A percentile compares a stretch with the other conserved stretches of the same genome.
Conservation (phyloP, 208 protist genomes). For the Acanthamoeba castellanii region DNA sequence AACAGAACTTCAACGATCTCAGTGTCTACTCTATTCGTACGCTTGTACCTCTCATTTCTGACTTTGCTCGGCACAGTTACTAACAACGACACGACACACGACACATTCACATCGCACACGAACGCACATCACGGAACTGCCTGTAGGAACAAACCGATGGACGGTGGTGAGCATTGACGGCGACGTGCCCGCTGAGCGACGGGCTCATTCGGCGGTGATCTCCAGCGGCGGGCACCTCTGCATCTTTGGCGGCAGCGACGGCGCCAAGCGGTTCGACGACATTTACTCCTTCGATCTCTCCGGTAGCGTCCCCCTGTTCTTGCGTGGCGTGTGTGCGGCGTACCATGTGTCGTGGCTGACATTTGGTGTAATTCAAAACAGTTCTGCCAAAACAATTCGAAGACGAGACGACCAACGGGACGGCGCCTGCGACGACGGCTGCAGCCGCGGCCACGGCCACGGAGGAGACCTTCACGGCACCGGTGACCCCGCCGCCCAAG, state of each 20-base stretch:
- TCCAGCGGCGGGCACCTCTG: background rate
- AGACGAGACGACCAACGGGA: background rate
- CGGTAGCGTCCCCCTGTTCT: background rate
- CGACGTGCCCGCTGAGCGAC: background rate
- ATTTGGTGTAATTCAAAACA: too few relatives aligned
- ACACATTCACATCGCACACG: background rate
- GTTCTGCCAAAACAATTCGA: background rate
- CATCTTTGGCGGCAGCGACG: slow-evolving; percentile 35
- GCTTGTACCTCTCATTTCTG: background rate
- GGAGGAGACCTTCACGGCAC: background rate
- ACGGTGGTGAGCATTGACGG: slow-evolving; percentile 18
- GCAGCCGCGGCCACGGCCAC: background rate
- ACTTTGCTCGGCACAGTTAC: background rate
- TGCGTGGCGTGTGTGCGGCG: background rate
- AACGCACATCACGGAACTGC: too few relatives aligned
- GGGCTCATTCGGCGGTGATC: background rate
- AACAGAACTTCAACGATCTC: slow-evolving; percentile 47
- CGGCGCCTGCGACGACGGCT: background rate
- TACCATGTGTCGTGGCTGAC: background rate
- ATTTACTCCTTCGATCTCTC: slow-evolving; percentile 30
- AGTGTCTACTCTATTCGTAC: slow-evolving; percentile 35
- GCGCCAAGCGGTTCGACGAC: slow-evolving; percentile 13
- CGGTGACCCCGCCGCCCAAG: background rate
- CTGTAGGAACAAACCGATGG: background rate
- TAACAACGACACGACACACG: background rate